Base-by-base conservation (phyloP, 306 rosid genomes). In the Senna tora region DNA sequence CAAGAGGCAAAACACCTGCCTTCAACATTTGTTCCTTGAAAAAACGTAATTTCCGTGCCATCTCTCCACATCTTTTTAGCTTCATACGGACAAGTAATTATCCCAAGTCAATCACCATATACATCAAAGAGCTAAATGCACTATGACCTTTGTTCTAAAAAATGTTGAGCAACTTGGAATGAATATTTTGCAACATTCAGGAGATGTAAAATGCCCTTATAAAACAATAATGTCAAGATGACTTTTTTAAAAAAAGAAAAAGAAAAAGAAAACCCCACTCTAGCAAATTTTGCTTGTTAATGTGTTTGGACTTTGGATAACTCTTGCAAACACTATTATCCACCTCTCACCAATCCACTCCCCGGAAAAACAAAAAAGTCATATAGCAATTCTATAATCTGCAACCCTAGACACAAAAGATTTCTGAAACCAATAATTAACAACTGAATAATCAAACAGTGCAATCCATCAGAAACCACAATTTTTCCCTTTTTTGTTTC, bases 41-140 rank as follows among this genome's bases (percentile, higher is more conserved):
- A 77, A 84, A 95, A 12, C 88, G 95, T 58, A 95, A 78, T 81
- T 84, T 86, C 28, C 97, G 97, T 45, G 99, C 96, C 97, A 89
- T 86, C 93, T 95, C 99, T 65, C 88, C 99, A 75, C 86, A 82
- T 87, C 91, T 84, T 88, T 89, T 95, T 57, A 95, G 87, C 99
- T 95, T 66, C 73, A 83, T n/a, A 55, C 47, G 50, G 54, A 76
- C 49, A 74, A 77, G 17, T 8, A 71, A 56, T 57, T 36, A 66
- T 52, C 71, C 71, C 80, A 69, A 67, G 43, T n/a, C 70, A 65
- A 72, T 74, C 74, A 71, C 30, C 34, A 52, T 11, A 19, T 19
- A 73, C 20, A 56, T 30, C 49, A 53, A 71, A 65, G 12, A 60
- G 28, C 61, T 65, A 49, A 61, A 67, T 50, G 42, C n/a, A 36